Conservation (phyloP, 2,329 filamentous ascomycete species). For the Xylariaceae sp. region DNA sequence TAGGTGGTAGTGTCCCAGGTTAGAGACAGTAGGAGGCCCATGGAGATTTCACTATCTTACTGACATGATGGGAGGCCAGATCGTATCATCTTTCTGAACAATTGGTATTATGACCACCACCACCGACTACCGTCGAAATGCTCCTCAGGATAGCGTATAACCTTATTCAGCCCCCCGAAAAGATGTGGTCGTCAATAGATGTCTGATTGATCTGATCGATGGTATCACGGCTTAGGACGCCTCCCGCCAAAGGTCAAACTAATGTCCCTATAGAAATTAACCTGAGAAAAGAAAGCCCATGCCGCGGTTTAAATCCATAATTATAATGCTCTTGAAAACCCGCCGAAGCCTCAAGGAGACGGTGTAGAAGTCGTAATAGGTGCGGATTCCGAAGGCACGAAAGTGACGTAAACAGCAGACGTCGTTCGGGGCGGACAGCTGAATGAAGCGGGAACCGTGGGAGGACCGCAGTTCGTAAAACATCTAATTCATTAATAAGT, state of each 20-base stretch:
- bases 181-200: not conserved
- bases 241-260: too few relatives aligned
- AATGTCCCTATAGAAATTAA: too few relatives aligned
- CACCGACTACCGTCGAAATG: not conserved
- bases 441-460: conserved; percentile 14
- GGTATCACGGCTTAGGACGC: not conserved
- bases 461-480: conserved; percentile 21
- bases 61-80: not conserved
- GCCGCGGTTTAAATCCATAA: too few relatives aligned
- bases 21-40: too few relatives aligned
- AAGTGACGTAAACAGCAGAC: not conserved
- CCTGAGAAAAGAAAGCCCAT: too few relatives aligned
- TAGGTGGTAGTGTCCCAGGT: too few relatives aligned
- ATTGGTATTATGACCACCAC: not conserved
- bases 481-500: conserved; percentile 14
- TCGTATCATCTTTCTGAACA: not conserved
- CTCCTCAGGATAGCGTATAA: not conserved
- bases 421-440: conserved; percentile 10
- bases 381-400: not conserved
- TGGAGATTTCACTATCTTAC: not conserved
- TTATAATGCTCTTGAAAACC: too few relatives aligned
- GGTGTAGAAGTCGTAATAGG: not conserved
- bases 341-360: not conserved
- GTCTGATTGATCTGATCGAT: not conserved
- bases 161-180: not conserved